Percentiles rank a stretch among this genome's conserved stretches.
Conservation (phyloP, 345 rosid genomes). For the Eucalyptus shirleyi region DNA sequence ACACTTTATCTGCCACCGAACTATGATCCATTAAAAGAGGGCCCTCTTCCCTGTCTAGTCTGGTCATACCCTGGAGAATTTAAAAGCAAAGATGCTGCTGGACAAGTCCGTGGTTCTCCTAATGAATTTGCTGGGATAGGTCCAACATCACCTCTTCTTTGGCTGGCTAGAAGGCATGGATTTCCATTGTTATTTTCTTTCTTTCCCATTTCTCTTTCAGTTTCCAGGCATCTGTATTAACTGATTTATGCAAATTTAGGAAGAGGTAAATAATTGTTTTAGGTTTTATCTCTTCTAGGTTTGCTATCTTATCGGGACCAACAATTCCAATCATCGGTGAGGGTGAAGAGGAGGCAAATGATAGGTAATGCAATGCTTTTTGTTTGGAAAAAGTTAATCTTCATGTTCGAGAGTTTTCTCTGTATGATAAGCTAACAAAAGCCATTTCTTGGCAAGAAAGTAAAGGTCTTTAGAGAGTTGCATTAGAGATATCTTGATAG, state of each 20-base stretch:
- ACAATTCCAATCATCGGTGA: slow-evolving; percentile 98
- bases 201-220: background rate
- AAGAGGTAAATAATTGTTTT: background rate
- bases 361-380: slow-evolving; percentile 38
- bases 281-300: slow-evolving; percentile 15
- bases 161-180: slow-evolving; percentile 93
- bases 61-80: slow-evolving; percentile 99
- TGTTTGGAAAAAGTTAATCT: background rate
- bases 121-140: slow-evolving; percentile 97
- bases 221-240: background rate
- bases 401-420: background rate
- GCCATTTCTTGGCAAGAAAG: background rate
- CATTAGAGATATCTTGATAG: background rate
- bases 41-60: slow-evolving; percentile 86
- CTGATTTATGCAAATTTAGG: background rate
- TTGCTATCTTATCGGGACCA: slow-evolving; percentile 94
- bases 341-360: slow-evolving; percentile 97
- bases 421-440: background rate
- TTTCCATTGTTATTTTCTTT: background rate
- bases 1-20: slow-evolving; percentile 88
- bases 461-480: background rate
- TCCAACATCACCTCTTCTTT: slow-evolving; percentile 89
- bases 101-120: slow-evolving; percentile 99
- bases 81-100: slow-evolving; percentile 98
- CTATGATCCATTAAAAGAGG: slow-evolving; percentile 82